Evolutionary conservation across 2,329 filamentous ascomycete species (phyloP), one percentile per base, ranked within the genome.

Genomic region (Cladosporium sp.): DNA sequence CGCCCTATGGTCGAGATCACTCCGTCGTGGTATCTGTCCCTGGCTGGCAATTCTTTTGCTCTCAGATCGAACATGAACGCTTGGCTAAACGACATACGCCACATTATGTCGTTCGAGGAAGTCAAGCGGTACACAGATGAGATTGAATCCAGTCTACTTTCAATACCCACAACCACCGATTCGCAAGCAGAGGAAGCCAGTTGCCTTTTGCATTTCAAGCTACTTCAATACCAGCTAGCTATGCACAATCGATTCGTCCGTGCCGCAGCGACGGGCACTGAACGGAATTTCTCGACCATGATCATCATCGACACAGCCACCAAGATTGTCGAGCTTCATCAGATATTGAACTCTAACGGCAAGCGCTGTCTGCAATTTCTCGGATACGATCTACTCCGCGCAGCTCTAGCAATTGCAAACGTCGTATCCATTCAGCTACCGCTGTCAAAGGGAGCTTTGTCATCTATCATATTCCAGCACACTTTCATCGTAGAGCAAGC

Each of bases 41-140:
- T 58, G 3, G 54, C 61, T 5, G 54, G 45, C 38, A 58, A 61
- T 30, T 61, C 61, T 5, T 49, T 59, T 8, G 47, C 54, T 29
- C 54, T 67, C 11, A 52, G 63, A 22, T 57, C 58, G 11, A 58
- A 54, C 4, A 50, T 66, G 3, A 63, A 61, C 27, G 61, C 58
- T 2, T 54, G 57, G n/a, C 53, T 67, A 7, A 67, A 66, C 54
- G 63, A 63, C 51, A 62, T 64, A 29, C 56, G 61, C 3, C 56
- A 64, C 32, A 54, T 53, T 7, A 48, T 65, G 6, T 51, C 56
- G 2, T 66, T 64, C 42, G 59, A 65, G 27, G 63, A 65, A 19
- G 58, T 63, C 9, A 62, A 64, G 47, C 52, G 61, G n/a, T 63
- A 59, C 50, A 61, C 64, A 2, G 62, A 67, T 19, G 64, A 65